phyloP scores from a whole-genome alignment of 768 basidiomycete genomes.

The Phlebiopsis flavidoalba region DNA sequence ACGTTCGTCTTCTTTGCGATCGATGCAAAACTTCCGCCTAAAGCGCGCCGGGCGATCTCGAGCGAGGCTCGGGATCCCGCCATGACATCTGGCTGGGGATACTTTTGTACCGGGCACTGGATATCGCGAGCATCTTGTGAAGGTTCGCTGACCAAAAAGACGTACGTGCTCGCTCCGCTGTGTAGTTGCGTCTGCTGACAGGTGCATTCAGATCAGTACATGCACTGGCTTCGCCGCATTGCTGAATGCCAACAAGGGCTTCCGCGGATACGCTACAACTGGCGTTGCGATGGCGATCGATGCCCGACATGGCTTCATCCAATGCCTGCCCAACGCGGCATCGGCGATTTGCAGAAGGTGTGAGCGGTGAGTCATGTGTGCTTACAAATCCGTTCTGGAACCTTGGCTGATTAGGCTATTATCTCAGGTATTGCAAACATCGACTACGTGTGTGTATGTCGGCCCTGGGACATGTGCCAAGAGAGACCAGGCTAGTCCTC shows the following conservation, averaged over 20 bases:
- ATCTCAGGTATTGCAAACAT: conserved; percentile 22
- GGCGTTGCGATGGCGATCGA: conserved; percentile 7
- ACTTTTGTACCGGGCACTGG: no score
- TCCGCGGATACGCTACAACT: not conserved
- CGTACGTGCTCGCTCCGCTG: conserved; percentile 8
- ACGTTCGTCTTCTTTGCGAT: conserved; percentile 23
- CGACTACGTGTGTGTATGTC: conserved; percentile 17
- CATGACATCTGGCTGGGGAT: conserved; percentile 22
- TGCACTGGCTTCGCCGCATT: not conserved
- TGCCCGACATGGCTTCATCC: conserved; percentile 20
- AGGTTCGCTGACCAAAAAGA: conserved; percentile 13
- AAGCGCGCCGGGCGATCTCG: conserved; percentile 15
- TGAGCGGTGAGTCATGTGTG: conserved; percentile 22
- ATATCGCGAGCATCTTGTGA: no score
- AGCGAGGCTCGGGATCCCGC: conserved; percentile 15
- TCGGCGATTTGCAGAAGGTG: conserved; percentile 24
- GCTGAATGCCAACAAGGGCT: not conserved
- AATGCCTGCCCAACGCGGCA: conserved; percentile 13
- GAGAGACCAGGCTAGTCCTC: not conserved
- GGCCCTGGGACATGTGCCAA: not conserved
- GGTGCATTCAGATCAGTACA: not conserved
- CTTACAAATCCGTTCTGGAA: no score
- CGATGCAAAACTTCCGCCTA: conserved; percentile 26
- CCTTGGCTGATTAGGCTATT: no score
- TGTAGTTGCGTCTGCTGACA: not conserved